Evolutionary conservation across 192 early-diverging fungal genomes (phyloP).

Genomic region (Backusella circina): DNA sequence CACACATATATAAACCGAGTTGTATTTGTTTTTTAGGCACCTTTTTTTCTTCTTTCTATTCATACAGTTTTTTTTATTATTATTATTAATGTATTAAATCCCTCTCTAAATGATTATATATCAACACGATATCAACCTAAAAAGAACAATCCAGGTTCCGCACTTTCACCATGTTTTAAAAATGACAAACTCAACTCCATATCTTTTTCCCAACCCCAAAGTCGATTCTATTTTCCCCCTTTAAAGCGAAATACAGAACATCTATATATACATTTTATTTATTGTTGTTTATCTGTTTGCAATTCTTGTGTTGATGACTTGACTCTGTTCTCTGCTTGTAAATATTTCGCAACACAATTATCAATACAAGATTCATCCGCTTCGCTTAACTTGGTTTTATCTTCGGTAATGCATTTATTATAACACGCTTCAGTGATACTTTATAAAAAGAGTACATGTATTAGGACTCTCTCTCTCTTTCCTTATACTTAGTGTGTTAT

Average conservation of each 20-base stretch:
- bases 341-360: conserved; percentile 83
- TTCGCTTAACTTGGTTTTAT: conserved; percentile 71
- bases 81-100: too few species aligned
- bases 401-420: conserved; percentile 74
- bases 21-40: too few species aligned
- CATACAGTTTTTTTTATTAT: too few species aligned
- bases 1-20: too few species aligned
- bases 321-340: conserved; percentile 75
- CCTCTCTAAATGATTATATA: too few species aligned
- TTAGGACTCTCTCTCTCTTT: background rate
- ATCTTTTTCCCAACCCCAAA: too few species aligned
- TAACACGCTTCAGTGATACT: conserved; percentile 75
- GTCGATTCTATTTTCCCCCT: too few species aligned
- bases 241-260: background rate
- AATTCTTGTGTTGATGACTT: conserved; percentile 57
- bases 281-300: background rate
- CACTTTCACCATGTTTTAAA: too few species aligned
- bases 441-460: background rate
- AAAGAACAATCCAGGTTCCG: too few species aligned
- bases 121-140: too few species aligned
- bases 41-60: too few species aligned
- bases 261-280: background rate
- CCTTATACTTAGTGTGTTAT: background rate
- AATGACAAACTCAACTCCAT: too few species aligned
- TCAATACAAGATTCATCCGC: conserved; percentile 84